Conservation (phyloP, 2,329 filamentous ascomycete genomes). For the Aspergillus eucalypticola region DNA sequence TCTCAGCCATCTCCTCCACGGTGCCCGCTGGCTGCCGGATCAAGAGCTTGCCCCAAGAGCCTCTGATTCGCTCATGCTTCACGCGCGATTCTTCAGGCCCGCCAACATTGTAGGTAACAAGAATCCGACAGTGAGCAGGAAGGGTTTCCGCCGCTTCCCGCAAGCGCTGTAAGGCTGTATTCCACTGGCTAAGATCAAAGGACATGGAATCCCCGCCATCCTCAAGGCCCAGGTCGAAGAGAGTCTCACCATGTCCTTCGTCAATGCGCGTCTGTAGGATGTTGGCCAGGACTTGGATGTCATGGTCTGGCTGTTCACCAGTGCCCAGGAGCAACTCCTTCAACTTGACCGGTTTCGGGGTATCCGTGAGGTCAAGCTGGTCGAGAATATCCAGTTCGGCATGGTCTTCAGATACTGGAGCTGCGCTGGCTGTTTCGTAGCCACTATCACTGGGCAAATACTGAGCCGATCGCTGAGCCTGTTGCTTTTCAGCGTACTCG, state of each 20-base stretch:
- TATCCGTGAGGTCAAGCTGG: slow-evolving; percentile 71
- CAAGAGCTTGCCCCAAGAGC: slow-evolving; percentile 81
- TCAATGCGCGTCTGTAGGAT: slow-evolving; percentile 69
- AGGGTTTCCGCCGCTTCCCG: slow-evolving; percentile 63
- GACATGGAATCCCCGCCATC: slow-evolving; percentile 84
- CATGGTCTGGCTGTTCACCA: slow-evolving; percentile 58
- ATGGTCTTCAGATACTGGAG: slow-evolving; percentile 62
- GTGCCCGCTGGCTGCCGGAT: slow-evolving; percentile 72
- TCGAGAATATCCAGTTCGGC: slow-evolving; percentile 91
- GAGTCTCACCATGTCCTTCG: slow-evolving; percentile 82
- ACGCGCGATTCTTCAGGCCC: slow-evolving; percentile 71
- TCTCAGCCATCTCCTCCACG: slow-evolving; percentile 89
- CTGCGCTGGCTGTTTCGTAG: slow-evolving; percentile 39
- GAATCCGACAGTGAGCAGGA: slow-evolving; percentile 73
- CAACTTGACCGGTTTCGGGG: slow-evolving; percentile 63
- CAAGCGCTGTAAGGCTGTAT: slow-evolving; percentile 67
- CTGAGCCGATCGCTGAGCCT: slow-evolving; percentile 55
- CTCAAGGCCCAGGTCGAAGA: slow-evolving; percentile 92
- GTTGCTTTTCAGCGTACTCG: slow-evolving; percentile 95
- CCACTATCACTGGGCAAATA: slow-evolving; percentile 44
- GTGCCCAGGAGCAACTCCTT: slow-evolving; percentile 71
- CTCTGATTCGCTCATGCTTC: slow-evolving; percentile 66
- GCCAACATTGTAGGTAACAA: slow-evolving; percentile 89
- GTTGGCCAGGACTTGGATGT: slow-evolving; percentile 62
- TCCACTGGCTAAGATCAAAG: slow-evolving; percentile 74